Conservation (phyloP, 2,329 filamentous ascomycete species). For the Aspergillus sp. region DNA sequence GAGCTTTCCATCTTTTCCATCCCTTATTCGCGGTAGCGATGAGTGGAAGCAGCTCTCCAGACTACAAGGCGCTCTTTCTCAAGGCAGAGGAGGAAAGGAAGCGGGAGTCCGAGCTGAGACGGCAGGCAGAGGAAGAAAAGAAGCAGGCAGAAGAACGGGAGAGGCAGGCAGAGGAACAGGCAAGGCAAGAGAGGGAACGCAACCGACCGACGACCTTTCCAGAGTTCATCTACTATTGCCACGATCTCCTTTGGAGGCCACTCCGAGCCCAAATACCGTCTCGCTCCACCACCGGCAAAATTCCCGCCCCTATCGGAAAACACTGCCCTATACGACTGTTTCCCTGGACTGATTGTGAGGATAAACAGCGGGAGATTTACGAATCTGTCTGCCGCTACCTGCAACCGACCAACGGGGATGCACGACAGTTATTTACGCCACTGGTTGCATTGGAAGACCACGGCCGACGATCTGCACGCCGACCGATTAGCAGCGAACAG, state of each 20-base stretch:
- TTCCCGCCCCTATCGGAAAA: slow-evolving; percentile 14
- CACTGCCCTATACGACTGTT: slow-evolving; percentile 7
- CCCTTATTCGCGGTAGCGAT: slow-evolving; percentile 2
- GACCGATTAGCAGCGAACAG: not conserved
- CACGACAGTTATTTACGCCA: slow-evolving; percentile 4
- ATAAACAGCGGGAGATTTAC: slow-evolving; percentile 10
- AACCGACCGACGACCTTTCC: slow-evolving; percentile 6
- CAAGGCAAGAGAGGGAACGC: slow-evolving; percentile 4
- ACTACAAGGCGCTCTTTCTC: slow-evolving; percentile 10
- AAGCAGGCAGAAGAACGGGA: slow-evolving; percentile 2
- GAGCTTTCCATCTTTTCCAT: not conserved
- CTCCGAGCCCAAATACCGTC: not conserved
- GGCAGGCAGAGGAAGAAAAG: slow-evolving; percentile 2
- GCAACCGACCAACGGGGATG: not conserved
- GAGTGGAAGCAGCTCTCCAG: slow-evolving; percentile 9
- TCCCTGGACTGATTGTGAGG: slow-evolving; percentile 9
- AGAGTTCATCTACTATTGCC: slow-evolving; percentile 8
- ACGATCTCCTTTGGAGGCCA: slow-evolving; percentile 7
- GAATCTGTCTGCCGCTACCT: slow-evolving; percentile 11
- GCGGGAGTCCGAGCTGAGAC: slow-evolving; percentile 1
- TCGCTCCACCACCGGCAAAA: slow-evolving; percentile 11
- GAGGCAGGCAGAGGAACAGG: slow-evolving; percentile 8
- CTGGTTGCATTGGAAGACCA: not conserved
- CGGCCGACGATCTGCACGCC: not conserved
- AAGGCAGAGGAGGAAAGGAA: slow-evolving; percentile 1